Conservation (phyloP, 257 asterid species). For the Solanum medicagineum region DNA sequence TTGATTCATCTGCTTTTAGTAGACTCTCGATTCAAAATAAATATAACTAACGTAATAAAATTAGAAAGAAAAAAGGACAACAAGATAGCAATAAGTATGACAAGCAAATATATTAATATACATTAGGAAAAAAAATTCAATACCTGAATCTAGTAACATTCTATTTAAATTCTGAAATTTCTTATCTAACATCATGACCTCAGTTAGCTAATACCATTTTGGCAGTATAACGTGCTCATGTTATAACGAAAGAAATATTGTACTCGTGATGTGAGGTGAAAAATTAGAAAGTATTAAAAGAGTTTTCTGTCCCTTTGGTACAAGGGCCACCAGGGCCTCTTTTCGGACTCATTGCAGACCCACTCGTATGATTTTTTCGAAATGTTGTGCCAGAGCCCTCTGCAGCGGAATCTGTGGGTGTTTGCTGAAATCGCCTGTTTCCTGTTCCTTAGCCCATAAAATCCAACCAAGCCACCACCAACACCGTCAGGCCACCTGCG, state of each 20-base stretch:
- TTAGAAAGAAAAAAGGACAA: not conserved
- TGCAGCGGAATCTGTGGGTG: too few relatives aligned
- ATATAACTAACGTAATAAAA: not conserved
- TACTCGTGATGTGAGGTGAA: not conserved
- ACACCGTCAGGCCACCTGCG: too few relatives aligned
- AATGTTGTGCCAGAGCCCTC: too few relatives aligned
- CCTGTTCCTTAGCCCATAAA: too few relatives aligned
- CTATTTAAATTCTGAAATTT: too few relatives aligned
- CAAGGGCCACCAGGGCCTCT: too few relatives aligned
- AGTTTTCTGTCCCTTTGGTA: not conserved
- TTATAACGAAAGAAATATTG: not conserved
- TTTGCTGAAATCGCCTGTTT: too few relatives aligned
- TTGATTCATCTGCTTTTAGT: too few relatives aligned
- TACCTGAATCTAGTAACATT: not conserved
- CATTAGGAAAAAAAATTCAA: not conserved
- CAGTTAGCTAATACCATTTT: not conserved
- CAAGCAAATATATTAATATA: not conserved
- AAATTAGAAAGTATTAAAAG: not conserved
- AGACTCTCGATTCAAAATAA: not conserved
- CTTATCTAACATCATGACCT: too few relatives aligned
- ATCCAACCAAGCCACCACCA: too few relatives aligned
- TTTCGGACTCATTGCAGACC: too few relatives aligned
- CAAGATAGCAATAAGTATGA: not conserved
- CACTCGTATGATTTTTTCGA: too few relatives aligned
- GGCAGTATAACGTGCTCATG: not conserved